Evolutionary conservation across 768 basidiomycete genomes (phyloP).

Genomic region (Panaeolus papilionaceus): DNA sequence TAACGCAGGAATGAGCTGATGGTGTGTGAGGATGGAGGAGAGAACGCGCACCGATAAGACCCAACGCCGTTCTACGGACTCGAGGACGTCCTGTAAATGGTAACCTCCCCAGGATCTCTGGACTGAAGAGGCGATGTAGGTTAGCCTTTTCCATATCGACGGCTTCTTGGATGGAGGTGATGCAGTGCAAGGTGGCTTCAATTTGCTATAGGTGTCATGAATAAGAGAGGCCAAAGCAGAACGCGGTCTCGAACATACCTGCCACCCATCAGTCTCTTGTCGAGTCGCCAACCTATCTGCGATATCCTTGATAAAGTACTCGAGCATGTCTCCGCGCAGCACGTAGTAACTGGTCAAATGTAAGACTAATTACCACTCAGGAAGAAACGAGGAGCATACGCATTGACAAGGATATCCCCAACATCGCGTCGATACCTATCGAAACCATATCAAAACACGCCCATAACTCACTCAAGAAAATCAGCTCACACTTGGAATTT

Average conservation of each 20-base stretch:
- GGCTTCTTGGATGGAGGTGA: conserved; percentile 89
- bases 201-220: conserved; percentile 59
- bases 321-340: conserved; percentile 83
- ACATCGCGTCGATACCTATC: conserved; percentile 82
- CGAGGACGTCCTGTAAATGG: conserved; percentile 69
- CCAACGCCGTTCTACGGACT: conserved; percentile 74
- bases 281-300: conserved; percentile 54
- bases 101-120: conserved; percentile 70
- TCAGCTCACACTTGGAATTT: conserved; percentile 74
- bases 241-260: conserved; percentile 52
- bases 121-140: conserved; percentile 71
- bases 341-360: conserved; percentile 74
- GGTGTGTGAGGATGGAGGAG: too few relatives aligned
- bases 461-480: neutral
- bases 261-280: conserved; percentile 66
- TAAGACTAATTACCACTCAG: conserved; percentile 12
- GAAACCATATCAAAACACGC: neutral
- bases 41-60: conserved; percentile 67
- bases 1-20: too few relatives aligned
- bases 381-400: conserved; percentile 52
- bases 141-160: conserved; percentile 61
- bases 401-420: conserved; percentile 88
- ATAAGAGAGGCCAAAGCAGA: neutral
- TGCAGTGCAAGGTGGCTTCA: conserved; percentile 86
- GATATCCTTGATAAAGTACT: conserved; percentile 69